A percentile compares a stretch with the other conserved stretches of the same genome.
These are phyloP conservation scores for Rhizoclosmatium globosum DNA, from an alignment of 192 early-diverging fungal genomes.

Conservation along the genomic window DNA sequence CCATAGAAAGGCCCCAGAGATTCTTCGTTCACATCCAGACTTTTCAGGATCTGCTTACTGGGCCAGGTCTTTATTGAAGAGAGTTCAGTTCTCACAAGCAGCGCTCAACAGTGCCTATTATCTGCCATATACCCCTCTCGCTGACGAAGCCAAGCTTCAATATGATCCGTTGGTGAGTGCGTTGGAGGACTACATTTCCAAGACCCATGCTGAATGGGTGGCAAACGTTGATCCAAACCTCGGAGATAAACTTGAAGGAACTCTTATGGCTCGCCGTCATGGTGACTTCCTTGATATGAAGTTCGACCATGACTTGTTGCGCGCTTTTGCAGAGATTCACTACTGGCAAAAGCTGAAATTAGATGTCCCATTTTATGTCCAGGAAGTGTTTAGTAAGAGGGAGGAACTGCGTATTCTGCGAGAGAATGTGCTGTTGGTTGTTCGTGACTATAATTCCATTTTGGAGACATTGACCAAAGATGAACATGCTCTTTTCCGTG, in stretches of 20 bases:
- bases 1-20: slow-evolving; percentile 62
- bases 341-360: slow-evolving; percentile 70
- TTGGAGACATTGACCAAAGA: slow-evolving; percentile 62
- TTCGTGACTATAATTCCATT: slow-evolving; percentile 72
- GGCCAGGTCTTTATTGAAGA: slow-evolving; percentile 62
- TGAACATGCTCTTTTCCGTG: slow-evolving; percentile 63
- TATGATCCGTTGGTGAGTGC: slow-evolving; percentile 59
- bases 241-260: slow-evolving; percentile 52
- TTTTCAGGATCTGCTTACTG: slow-evolving; percentile 68
- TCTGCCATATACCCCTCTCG: slow-evolving; percentile 57
- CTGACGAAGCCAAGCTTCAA: slow-evolving; percentile 63
- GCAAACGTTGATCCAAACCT: slow-evolving; percentile 48
- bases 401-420: slow-evolving; percentile 67
- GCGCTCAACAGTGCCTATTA: slow-evolving; percentile 61
- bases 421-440: slow-evolving; percentile 69
- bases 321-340: slow-evolving; percentile 63
- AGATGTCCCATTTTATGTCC: slow-evolving; percentile 69
- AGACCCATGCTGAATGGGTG: slow-evolving; percentile 65
- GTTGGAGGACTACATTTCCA: slow-evolving; percentile 68
- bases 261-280: slow-evolving; percentile 53
- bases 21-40: slow-evolving; percentile 64
- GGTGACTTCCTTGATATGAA: slow-evolving; percentile 63
- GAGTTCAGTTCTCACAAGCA: slow-evolving; percentile 54
- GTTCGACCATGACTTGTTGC: slow-evolving; percentile 64
- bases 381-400: slow-evolving; percentile 66